Conservation (phyloP, 2,329 filamentous ascomycete genomes). For the Stylonectria norvegica region DNA sequence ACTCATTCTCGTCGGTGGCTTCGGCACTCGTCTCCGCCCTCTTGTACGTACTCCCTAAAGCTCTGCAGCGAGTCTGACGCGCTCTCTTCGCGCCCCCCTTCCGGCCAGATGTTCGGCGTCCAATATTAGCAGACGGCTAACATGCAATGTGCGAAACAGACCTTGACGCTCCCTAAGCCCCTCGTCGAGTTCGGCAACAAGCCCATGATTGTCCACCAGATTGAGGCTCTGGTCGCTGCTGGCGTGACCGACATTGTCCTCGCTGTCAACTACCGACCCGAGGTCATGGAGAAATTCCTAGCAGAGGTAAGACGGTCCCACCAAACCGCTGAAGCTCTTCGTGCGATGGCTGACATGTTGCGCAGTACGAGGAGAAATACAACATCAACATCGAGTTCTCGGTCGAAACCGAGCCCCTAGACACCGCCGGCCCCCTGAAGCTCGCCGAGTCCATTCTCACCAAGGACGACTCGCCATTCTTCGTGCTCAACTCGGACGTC, state of each 20-base stretch:
- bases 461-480: slow-evolving; percentile 94
- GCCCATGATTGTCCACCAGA: slow-evolving; percentile 98
- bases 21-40: slow-evolving; percentile 95
- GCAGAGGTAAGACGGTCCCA: slow-evolving; percentile 66
- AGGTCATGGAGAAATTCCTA: slow-evolving; percentile 93
- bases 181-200: slow-evolving; percentile 98
- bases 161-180: slow-evolving; percentile 93
- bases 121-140: no score
- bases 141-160: slow-evolving; percentile 50
- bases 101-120: no score
- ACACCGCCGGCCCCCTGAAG: slow-evolving; percentile 93
- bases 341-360: slow-evolving; percentile 7
- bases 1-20: slow-evolving; percentile 98
- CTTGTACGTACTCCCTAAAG: slow-evolving; percentile 60
- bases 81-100: slow-evolving; percentile 9
- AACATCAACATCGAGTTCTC: slow-evolving; percentile 97
- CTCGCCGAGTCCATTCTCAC: slow-evolving; percentile 86
- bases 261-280: slow-evolving; percentile 96
- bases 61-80: slow-evolving; percentile 12
- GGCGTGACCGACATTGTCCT: slow-evolving; percentile 97
- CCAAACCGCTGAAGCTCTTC: neutral
- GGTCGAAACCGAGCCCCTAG: slow-evolving; percentile 90
- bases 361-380: slow-evolving; percentile 82
- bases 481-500: slow-evolving; percentile 96
- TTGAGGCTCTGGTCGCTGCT: slow-evolving; percentile 87